Percentiles rank a stretch among this genome's conserved stretches.
These are phyloP conservation scores for Brasilioporus rufonigricans DNA, from an alignment of 768 basidiomycete species.

Conservation along the genomic window DNA sequence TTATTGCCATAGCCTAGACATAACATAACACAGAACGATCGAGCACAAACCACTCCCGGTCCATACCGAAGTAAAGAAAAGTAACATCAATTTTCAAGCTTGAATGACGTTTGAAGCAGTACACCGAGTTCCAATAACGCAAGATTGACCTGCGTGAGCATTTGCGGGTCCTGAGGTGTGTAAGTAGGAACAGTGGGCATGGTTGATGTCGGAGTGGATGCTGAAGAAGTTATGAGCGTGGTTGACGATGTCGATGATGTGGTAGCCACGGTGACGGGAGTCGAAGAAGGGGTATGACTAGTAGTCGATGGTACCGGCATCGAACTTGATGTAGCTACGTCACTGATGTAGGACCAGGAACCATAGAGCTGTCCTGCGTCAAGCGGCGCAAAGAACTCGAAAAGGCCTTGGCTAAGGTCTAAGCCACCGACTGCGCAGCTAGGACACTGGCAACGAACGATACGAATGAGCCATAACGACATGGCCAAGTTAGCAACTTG, in stretches of 20 bases:
- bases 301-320: slow-evolving; percentile 17
- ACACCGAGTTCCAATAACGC: slow-evolving; percentile 24
- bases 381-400: slow-evolving; percentile 37
- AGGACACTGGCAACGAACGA: slow-evolving; percentile 33
- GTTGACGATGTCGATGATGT: slow-evolving; percentile 6
- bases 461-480: background rate
- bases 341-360: slow-evolving; percentile 39
- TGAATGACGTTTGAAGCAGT: slow-evolving; percentile 17
- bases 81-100: background rate
- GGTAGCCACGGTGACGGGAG: slow-evolving; percentile 8
- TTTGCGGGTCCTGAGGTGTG: slow-evolving; percentile 20
- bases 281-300: slow-evolving; percentile 20
- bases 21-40: background rate
- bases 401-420: slow-evolving; percentile 48
- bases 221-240: slow-evolving; percentile 10
- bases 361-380: slow-evolving; percentile 37
- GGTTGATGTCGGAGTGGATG: slow-evolving; percentile 7
- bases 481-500: slow-evolving; percentile 18
- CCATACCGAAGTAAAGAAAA: background rate
- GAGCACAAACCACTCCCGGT: background rate
- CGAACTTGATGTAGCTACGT: slow-evolving; percentile 19
- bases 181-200: slow-evolving; percentile 12
- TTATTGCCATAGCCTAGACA: background rate
- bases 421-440: slow-evolving; percentile 40
- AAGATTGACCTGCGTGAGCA: slow-evolving; percentile 23